Conservation (phyloP, 805 yeast species). For the Pichia scutulata region DNA sequence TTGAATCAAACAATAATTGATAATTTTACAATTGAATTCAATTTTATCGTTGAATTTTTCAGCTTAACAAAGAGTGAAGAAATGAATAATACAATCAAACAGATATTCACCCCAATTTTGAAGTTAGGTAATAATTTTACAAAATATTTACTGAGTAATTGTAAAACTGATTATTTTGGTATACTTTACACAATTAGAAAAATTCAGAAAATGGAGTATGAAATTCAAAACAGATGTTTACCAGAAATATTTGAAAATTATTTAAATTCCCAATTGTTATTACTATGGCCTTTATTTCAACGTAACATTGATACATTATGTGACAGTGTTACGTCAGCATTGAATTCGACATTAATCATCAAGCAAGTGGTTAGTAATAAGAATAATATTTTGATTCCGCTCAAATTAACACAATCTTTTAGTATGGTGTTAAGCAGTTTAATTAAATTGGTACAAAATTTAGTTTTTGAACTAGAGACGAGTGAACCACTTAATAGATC, state of each 20-base stretch:
- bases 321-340: slow-evolving; percentile 51
- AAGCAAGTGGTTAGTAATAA: slow-evolving; percentile 15
- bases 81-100: slow-evolving; percentile 37
- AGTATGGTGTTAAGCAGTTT: slow-evolving; percentile 66
- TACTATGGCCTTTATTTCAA: slow-evolving; percentile 85
- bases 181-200: slow-evolving; percentile 67
- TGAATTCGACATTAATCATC: slow-evolving; percentile 33
- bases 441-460: slow-evolving; percentile 41
- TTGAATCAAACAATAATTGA: slow-evolving; percentile 68
- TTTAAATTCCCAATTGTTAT: slow-evolving; percentile 53
- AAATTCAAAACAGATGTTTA: slow-evolving; percentile 59
- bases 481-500: slow-evolving; percentile 70
- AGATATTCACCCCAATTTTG: slow-evolving; percentile 47
- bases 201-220: slow-evolving; percentile 55
- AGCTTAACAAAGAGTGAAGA: slow-evolving; percentile 35
- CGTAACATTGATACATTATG: slow-evolving; percentile 70
- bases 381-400: slow-evolving; percentile 37
- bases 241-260: slow-evolving; percentile 62
- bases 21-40: slow-evolving; percentile 69
- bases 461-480: slow-evolving; percentile 28
- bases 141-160: slow-evolving; percentile 28
- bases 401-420: slow-evolving; percentile 70
- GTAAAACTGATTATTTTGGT: slow-evolving; percentile 63
- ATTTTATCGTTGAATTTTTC: slow-evolving; percentile 68
- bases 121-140: slow-evolving; percentile 43